A percentile compares a stretch with the other conserved stretches of the same genome.
phyloP scores from a whole-genome alignment of 352 stramenopile species.

The Phytopythium aichiense region DNA sequence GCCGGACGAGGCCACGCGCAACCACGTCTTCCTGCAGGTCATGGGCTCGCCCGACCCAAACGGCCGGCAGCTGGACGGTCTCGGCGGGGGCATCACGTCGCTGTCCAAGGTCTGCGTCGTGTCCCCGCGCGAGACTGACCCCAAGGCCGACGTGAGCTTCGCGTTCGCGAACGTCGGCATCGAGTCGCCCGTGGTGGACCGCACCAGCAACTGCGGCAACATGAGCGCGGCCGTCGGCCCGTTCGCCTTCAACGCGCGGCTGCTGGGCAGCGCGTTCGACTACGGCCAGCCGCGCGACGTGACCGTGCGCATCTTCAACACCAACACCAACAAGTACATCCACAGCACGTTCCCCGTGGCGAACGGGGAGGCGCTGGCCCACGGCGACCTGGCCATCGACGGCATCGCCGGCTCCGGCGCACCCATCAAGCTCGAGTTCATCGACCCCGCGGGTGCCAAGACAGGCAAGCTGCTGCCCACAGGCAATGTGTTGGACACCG shows the following conservation, averaged over 20 bases:
- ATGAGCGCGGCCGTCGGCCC: conserved; percentile 8
- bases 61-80: conserved; percentile 6
- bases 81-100: conserved; percentile 3
- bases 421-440: conserved; percentile 4
- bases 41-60: conserved; percentile 6
- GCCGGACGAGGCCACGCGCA: neutral
- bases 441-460: conserved; percentile 9
- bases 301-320: conserved; percentile 12
- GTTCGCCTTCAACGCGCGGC: conserved; percentile 6
- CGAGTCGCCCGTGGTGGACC: neutral
- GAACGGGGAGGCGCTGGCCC: conserved; percentile 1
- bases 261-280: conserved; percentile 3
- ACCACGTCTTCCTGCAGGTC: conserved; percentile 2
- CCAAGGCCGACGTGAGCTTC: conserved; percentile 1
- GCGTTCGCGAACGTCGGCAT: conserved; percentile 7
- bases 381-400: neutral
- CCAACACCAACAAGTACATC: conserved; percentile 8
- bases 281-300: neutral
- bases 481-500: conserved; percentile 2
- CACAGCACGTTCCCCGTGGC: conserved; percentile 7
- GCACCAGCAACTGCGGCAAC: conserved; percentile 7
- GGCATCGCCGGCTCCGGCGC: conserved; percentile 3
- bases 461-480: conserved; percentile 9
- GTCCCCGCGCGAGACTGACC: neutral
- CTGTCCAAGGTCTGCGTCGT: conserved; percentile 8